Evolutionary conservation across 2,329 filamentous ascomycete genomes (phyloP).

Genomic region (Paecilomyces fulvus): DNA sequence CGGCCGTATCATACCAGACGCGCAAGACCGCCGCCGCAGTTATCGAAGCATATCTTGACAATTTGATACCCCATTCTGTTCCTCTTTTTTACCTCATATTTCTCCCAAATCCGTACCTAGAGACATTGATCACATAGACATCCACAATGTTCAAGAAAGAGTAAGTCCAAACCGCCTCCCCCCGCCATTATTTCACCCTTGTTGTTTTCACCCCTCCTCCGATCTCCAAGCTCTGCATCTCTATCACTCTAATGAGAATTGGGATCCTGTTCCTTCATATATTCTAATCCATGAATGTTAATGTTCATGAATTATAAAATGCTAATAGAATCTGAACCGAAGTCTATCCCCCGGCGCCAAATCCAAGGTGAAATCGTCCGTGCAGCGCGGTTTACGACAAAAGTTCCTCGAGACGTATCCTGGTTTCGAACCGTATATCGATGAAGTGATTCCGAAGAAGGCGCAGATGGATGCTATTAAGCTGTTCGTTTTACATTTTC

Average conservation of each 20-base stretch:
- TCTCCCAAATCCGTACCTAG: not conserved
- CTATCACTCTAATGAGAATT: not conserved
- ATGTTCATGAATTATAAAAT: not conserved
- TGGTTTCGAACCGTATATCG: conserved; percentile 75
- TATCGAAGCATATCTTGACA: not conserved
- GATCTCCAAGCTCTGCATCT: not conserved
- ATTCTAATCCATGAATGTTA: too few species aligned
- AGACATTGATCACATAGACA: not conserved
- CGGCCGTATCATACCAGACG: conserved; percentile 13
- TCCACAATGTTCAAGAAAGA: conserved; percentile 85
- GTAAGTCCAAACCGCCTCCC: conserved; percentile 42
- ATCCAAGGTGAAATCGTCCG: conserved; percentile 95
- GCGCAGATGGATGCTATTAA: conserved; percentile 83
- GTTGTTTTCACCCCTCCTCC: not conserved
- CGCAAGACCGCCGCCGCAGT: not conserved
- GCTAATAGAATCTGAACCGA: conserved; percentile 15
- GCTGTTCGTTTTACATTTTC: conserved; percentile 44
- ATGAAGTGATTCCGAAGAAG: conserved; percentile 93
- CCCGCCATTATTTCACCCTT: not conserved
- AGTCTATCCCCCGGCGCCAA: conserved; percentile 72
- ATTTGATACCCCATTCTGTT: conserved; percentile 3
- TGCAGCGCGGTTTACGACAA: conserved; percentile 75
- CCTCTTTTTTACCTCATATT: not conserved
- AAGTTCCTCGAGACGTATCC: conserved; percentile 81
- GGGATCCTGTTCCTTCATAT: not conserved